Evolutionary conservation across 2,329 filamentous ascomycete species (phyloP).

Genomic region (Chaetomiaceae sp.): DNA sequence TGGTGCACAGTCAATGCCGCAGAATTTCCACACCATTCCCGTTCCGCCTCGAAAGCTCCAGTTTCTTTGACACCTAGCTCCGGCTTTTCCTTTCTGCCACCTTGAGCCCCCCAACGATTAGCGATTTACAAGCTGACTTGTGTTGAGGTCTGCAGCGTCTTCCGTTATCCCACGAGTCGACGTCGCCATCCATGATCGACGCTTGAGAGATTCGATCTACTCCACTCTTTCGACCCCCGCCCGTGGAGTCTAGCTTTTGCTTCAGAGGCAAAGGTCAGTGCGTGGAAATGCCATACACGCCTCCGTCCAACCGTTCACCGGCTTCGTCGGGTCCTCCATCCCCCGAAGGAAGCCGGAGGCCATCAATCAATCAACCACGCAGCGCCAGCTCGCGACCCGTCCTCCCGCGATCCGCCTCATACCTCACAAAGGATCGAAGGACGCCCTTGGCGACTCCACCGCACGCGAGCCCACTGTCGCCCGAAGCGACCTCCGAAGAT

Average conservation of each 20-base stretch:
- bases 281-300: conserved; percentile 76
- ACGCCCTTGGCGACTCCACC: conserved; percentile 44
- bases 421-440: conserved; percentile 60
- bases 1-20: conserved; percentile 1
- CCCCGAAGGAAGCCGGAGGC: conserved; percentile 54
- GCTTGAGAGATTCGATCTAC: conserved; percentile 5
- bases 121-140: conserved; percentile 3
- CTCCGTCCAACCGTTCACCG: conserved; percentile 64
- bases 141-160: neutral
- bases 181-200: conserved; percentile 19
- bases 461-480: conserved; percentile 39
- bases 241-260: conserved; percentile 21
- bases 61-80: neutral
- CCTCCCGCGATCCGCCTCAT: conserved; percentile 62
- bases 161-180: neutral
- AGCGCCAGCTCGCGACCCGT: conserved; percentile 44
- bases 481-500: conserved; percentile 48
- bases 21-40: neutral
- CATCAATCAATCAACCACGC: conserved; percentile 45
- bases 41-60: neutral
- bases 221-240: neutral
- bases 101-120: neutral
- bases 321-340: conserved; percentile 55
- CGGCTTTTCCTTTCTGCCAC: neutral
- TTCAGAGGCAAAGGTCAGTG: conserved; percentile 29